Conservation (phyloP, 768 basidiomycete species). For the Gymnopilus dilepis region DNA sequence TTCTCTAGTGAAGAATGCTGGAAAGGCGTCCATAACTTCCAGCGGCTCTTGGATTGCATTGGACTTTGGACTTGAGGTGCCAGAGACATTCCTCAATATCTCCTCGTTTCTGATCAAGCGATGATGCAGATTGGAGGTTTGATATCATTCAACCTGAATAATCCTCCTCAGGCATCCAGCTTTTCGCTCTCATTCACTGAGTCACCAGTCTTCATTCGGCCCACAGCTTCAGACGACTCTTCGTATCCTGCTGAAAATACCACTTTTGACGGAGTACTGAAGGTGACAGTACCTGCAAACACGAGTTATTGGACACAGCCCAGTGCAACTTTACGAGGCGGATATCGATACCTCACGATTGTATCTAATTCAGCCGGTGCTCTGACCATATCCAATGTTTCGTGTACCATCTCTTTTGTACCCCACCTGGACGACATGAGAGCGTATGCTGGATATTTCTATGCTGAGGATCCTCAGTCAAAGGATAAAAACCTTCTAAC, state of each 20-base stretch:
- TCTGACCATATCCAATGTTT: slow-evolving; percentile 52
- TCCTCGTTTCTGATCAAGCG: not conserved
- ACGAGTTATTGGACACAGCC: slow-evolving; percentile 56
- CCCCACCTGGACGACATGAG: slow-evolving; percentile 54
- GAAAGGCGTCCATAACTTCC: slow-evolving; percentile 43
- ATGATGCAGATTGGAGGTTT: slow-evolving; percentile 53
- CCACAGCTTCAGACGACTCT: slow-evolving; percentile 58
- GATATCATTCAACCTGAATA: slow-evolving; percentile 51
- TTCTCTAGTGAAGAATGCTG: slow-evolving; percentile 39
- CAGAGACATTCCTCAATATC: slow-evolving; percentile 10
- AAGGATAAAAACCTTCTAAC: slow-evolving; percentile 55
- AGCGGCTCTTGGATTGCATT: slow-evolving; percentile 54
- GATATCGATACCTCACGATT: slow-evolving; percentile 59
- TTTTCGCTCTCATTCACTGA: slow-evolving; percentile 63
- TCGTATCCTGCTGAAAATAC: slow-evolving; percentile 50
- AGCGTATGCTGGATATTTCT: slow-evolving; percentile 60
- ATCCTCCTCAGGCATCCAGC: slow-evolving; percentile 35
- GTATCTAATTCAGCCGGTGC: slow-evolving; percentile 39
- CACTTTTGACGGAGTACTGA: slow-evolving; percentile 48
- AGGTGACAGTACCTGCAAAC: slow-evolving; percentile 38
- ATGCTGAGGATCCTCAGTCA: slow-evolving; percentile 47
- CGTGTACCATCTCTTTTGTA: slow-evolving; percentile 57
- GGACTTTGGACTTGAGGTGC: slow-evolving; percentile 61
- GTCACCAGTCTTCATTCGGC: slow-evolving; percentile 58
- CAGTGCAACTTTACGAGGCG: slow-evolving; percentile 48